Base-by-base conservation (phyloP, 257 asterid genomes). In the Nemophila menziesii region DNA sequence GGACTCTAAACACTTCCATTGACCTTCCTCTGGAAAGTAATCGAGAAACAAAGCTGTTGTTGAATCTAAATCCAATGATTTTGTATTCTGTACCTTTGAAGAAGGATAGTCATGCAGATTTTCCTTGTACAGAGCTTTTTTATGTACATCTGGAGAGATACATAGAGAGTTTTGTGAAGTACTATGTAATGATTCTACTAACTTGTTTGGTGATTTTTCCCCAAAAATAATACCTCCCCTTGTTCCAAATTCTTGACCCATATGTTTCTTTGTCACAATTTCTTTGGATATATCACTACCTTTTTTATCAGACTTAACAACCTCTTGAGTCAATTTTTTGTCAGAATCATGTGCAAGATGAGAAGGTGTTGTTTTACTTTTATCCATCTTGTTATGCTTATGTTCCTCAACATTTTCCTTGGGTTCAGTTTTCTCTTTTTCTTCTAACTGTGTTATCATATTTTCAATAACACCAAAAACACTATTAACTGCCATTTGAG, bases 401-500 rank as follows among this genome's bases (percentile, higher is more conserved):
- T 29, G 33, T 14, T 10, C 52, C 48, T 63, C 66, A 23, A 43
- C 16, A 34, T 48, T 49, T 57, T 51, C 55, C 53, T 65, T 46
- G 47, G 15, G 66, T 58, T 65, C 69, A 58, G 53, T 62, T 49
- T 54, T 67, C 33, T 42, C 51, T 39, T 64, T 73, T 51, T 59
- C 65, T 24, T 67, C 79, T 50, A 79, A 61, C 65, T 72, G 77
- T 56, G 81, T 74, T 65, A 90, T 72, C 94, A 90, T 69, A 73
- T 54, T 86, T 68, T 76, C 96, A 27, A 90, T 72, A 46, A 79
- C 94, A 67, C 72, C 46, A 64, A 80, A 90, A 29, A 90, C 94
- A 65, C 78, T 77, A 48, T 78, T 81, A 56, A 90, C 94, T 54
- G 98, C 96, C 49, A 71, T 71, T 72, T 90, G 98, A 39, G 96